phyloP scores from a whole-genome alignment of 495 filamentous ascomycete species.

The Podospora fimiseda region DNA sequence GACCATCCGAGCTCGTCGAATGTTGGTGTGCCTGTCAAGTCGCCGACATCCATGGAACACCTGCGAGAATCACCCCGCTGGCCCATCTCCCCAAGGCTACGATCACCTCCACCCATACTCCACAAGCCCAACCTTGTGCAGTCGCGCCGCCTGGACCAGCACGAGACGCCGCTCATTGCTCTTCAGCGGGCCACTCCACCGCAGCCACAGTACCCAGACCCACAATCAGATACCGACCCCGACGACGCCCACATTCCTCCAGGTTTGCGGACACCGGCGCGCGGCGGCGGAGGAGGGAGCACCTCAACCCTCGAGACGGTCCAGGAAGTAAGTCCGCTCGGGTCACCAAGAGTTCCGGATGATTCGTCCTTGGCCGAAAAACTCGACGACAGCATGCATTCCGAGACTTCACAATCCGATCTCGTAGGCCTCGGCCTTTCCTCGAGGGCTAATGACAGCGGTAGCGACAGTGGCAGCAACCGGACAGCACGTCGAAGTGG shows the following conservation, averaged over 20 bases:
- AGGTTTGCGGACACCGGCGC: conserved; percentile 58
- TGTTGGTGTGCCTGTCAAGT: conserved; percentile 59
- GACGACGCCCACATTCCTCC: conserved; percentile 48
- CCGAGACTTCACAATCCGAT: conserved; percentile 35
- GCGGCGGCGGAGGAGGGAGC: conserved; percentile 57
- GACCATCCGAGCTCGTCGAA: conserved; percentile 46
- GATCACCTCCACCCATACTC: conserved; percentile 59
- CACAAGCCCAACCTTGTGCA: conserved; percentile 35
- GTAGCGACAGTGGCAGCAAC: conserved; percentile 53
- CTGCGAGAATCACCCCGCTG: conserved; percentile 54
- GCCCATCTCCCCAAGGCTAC: conserved; percentile 59
- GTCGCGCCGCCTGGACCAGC: conserved; percentile 37
- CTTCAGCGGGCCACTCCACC: conserved; percentile 48
- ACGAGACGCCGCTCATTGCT: conserved; percentile 47
- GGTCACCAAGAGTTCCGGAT: conserved; percentile 56
- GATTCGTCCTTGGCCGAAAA: conserved; percentile 41
- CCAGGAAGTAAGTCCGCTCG: conserved; percentile 79
- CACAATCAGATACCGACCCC: conserved; percentile 41
- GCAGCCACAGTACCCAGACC: conserved; percentile 30
- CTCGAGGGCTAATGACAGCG: conserved; percentile 48
- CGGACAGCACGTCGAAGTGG: conserved; percentile 29
- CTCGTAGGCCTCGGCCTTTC: conserved; percentile 25
- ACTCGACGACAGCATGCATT: conserved; percentile 43
- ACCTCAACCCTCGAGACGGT: conserved; percentile 81
- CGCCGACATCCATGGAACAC: conserved; percentile 44